Percentiles rank a stretch among this genome's conserved stretches.
These are phyloP conservation scores for Sclerotinia minor DNA, from an alignment of 2,329 filamentous ascomycete species.

Conservation along the genomic window DNA sequence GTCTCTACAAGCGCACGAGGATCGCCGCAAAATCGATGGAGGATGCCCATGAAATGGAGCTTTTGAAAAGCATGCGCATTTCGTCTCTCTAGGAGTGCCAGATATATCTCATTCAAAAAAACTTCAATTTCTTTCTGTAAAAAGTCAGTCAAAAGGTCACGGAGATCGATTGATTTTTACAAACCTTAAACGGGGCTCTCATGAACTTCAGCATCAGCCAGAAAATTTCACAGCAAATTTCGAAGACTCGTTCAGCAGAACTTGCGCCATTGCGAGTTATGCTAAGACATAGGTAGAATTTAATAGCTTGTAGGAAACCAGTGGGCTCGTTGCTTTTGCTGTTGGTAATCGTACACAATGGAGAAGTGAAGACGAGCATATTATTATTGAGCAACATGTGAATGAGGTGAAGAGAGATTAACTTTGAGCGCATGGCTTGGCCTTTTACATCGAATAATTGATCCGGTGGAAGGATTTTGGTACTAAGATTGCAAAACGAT, in stretches of 20 bases:
- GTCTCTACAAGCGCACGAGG: slow-evolving; percentile 88
- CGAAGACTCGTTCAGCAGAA: slow-evolving; percentile 87
- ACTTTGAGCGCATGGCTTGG: slow-evolving; percentile 95
- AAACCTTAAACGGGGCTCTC: slow-evolving; percentile 86
- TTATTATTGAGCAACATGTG: slow-evolving; percentile 96
- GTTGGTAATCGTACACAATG: slow-evolving; percentile 86
- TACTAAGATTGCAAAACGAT: slow-evolving; percentile 96
- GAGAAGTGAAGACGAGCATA: slow-evolving; percentile 85
- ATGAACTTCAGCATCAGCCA: slow-evolving; percentile 96
- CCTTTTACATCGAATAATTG: slow-evolving; percentile 91
- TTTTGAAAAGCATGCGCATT: slow-evolving; percentile 89
- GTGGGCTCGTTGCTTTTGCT: slow-evolving; percentile 86
- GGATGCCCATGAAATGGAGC: slow-evolving; percentile 81
- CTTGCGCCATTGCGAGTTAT: slow-evolving; percentile 94
- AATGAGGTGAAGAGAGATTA: slow-evolving; percentile 92
- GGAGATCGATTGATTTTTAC: slow-evolving; percentile 34
- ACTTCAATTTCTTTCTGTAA: slow-evolving; percentile 91
- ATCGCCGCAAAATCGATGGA: slow-evolving; percentile 82
- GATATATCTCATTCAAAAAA: slow-evolving; percentile 95
- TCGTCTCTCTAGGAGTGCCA: slow-evolving; percentile 84
- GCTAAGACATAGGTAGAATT: slow-evolving; percentile 94
- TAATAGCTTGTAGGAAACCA: slow-evolving; percentile 89
- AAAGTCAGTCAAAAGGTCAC: slow-evolving; percentile 21
- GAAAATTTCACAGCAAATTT: slow-evolving; percentile 95
- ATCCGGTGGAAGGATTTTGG: slow-evolving; percentile 84